A percentile compares a stretch with the other conserved stretches of the same genome.
Evolutionary conservation across 805 yeast species (phyloP).

Genomic region (Candida qinlingensis): DNA sequence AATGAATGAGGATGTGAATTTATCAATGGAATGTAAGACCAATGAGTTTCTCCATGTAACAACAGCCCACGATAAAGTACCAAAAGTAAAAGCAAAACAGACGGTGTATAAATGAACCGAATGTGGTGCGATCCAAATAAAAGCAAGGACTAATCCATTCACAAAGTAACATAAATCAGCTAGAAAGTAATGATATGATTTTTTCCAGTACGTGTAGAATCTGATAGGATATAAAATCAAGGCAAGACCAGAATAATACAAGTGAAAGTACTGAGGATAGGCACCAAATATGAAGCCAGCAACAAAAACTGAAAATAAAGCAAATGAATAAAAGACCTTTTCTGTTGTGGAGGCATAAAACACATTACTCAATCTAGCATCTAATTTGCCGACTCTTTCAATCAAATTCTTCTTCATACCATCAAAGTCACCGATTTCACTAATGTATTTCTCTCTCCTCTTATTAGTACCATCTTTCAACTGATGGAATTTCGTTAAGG

Average conservation of each 20-base stretch:
- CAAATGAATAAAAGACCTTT: constrained; percentile 73
- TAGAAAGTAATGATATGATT: constrained; percentile 75
- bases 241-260: constrained; percentile 61
- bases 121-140: constrained; percentile 78
- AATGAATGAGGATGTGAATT: constrained; percentile 85
- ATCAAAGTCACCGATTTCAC: constrained; percentile 22
- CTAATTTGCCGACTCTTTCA: constrained; percentile 33
- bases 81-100: constrained; percentile 82
- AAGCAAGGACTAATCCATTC: constrained; percentile 61
- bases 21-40: constrained; percentile 87
- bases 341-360: constrained; percentile 52
- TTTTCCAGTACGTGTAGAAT: constrained; percentile 74
- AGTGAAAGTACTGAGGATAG: constrained; percentile 71
- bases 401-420: constrained; percentile 20
- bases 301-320: constrained; percentile 61
- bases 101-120: constrained; percentile 71
- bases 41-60: constrained; percentile 93
- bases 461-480: constrained; percentile 18
- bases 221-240: constrained; percentile 75
- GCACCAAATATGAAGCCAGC: constrained; percentile 76
- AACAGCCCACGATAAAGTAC: constrained; percentile 89
- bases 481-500: constrained; percentile 15
- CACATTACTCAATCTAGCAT: constrained; percentile 31
- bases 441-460: constrained; percentile 14
- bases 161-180: constrained; percentile 95